Evolutionary conservation across 495 filamentous ascomycete species (phyloP), one percentile per base, ranked within the genome.

Genomic region (Neurospora sp.): DNA sequence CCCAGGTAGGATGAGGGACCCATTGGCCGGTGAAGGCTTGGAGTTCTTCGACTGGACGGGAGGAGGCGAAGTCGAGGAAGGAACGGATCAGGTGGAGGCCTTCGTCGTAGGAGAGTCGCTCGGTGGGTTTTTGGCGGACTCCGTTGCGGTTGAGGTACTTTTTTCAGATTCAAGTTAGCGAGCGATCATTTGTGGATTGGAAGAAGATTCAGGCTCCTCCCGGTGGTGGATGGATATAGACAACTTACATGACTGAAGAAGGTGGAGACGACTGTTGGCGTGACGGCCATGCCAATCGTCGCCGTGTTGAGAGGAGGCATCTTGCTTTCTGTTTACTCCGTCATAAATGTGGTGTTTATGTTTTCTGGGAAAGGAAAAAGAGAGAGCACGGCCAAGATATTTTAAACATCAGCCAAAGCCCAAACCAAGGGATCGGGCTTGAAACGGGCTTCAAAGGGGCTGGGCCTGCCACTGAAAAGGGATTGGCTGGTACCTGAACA

Each of bases 81-180:
- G 90, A 89, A 69, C 92, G 92, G 73, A 98, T 90, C 27, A 98
- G 85, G 39, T 91, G 87, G n/a, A 98, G 86, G n/a, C 94, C 94
- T 81, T 97, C 91, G 76, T 97, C 92, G 80, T 98, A 98, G 35
- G 93, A 94, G 74, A 98, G 88, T 77, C 95, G 93, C 2, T 91
- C 89, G 27, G 91, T 94, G 2, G 94, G 94, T 70, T 93, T 94
- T 71, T 92, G 86, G 71, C 86, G 89, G 11, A 91, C 86, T 5
- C 89, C 85, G 77, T 91, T 93, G 70, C 91, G 91, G 77, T 96
- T 89, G 71, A 96, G 83, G 78, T 94, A 98, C 93, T 96, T 76
- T 71, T 38, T 6, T 31, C 20, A 20, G 39, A 20, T 39, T 10
- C 12, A 7, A 3, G 70, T 70, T 44, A 75, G 71, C 31, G 22